phyloP scores from a whole-genome alignment of 192 early-diverging fungal species.

The Cladochytrium replicatum region DNA sequence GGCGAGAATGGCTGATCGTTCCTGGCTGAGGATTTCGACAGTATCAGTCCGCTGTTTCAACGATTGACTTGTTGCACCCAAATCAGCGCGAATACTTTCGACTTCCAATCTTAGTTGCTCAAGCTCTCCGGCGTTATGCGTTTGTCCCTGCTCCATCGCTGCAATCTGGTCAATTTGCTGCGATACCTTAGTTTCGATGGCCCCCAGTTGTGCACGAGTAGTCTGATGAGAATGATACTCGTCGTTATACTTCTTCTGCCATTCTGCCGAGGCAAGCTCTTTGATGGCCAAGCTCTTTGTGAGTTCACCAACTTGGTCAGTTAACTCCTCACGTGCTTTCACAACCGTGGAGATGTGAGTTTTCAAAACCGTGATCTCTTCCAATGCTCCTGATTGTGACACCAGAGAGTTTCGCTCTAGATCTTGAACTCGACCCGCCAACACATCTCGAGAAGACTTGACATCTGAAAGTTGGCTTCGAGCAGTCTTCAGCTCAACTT shows the following conservation, averaged over 20 bases:
- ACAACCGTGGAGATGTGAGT: background rate
- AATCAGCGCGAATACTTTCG: no score
- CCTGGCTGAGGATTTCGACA: no score
- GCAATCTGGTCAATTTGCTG: no score
- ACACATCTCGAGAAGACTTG: no score
- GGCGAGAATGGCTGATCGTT: no score
- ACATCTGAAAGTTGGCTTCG: background rate
- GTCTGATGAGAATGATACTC: background rate
- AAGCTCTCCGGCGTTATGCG: no score
- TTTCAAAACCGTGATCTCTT: background rate
- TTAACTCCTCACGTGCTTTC: background rate
- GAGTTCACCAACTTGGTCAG: background rate
- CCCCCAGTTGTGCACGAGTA: background rate
- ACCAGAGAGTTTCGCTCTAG: background rate
- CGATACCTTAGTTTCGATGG: background rate
- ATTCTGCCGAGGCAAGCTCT: background rate
- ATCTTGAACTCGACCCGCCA: background rate
- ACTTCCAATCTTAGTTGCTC: no score
- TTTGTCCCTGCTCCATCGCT: no score
- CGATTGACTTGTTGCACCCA: no score
- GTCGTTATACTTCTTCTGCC: background rate
- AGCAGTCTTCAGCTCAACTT: conserved; percentile 2
- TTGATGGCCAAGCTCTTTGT: background rate
- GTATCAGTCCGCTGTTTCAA: no score
- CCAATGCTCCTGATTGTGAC: background rate